These are phyloP conservation scores for Brassica incana DNA, from an alignment of 345 rosid species.

Conservation along the genomic window DNA sequence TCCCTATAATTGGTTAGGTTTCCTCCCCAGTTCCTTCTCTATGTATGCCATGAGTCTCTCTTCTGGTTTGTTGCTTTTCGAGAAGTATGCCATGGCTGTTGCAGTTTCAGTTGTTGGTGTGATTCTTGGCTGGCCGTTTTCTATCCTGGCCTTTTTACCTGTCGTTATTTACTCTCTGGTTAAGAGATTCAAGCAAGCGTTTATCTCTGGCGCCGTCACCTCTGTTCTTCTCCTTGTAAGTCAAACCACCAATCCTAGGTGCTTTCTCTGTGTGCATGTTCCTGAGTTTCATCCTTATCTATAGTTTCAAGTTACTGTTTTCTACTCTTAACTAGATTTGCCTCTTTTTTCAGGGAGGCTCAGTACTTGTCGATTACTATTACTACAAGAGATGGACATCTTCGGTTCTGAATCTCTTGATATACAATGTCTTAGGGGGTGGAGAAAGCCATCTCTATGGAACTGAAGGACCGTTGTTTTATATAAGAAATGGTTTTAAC, in stretches of 20 bases:
- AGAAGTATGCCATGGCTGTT: conserved; percentile 71
- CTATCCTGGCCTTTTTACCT: conserved; percentile 86
- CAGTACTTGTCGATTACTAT: conserved; percentile 61
- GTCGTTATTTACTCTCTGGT: conserved; percentile 60
- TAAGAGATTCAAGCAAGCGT: conserved; percentile 66
- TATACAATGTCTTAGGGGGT: conserved; percentile 89
- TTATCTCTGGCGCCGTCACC: conserved; percentile 68
- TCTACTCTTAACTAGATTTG: conserved; percentile 15
- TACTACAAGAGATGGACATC: conserved; percentile 87
- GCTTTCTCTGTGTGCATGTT: conserved; percentile 15
- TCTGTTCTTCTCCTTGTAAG: conserved; percentile 71
- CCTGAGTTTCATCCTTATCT: background rate
- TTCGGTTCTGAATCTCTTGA: conserved; percentile 77
- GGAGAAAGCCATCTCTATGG: conserved; percentile 99
- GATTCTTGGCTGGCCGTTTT: conserved; percentile 99
- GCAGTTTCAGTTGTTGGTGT: conserved; percentile 81
- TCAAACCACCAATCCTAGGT: conserved; percentile 4
- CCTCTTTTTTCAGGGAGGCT: conserved; percentile 58
- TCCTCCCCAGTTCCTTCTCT: conserved; percentile 96
- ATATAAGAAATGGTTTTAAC: conserved; percentile 88
- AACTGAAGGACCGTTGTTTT: conserved; percentile 72
- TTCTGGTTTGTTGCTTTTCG: conserved; percentile 87
- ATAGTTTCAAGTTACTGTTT: background rate
- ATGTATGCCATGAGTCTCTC: conserved; percentile 97
- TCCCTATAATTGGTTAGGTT: conserved; percentile 50